Evolutionary conservation across 176 grass and related monocot genomes (phyloP), one percentile per base, ranked within the genome.

Genomic region (Dactylis glomerata): DNA sequence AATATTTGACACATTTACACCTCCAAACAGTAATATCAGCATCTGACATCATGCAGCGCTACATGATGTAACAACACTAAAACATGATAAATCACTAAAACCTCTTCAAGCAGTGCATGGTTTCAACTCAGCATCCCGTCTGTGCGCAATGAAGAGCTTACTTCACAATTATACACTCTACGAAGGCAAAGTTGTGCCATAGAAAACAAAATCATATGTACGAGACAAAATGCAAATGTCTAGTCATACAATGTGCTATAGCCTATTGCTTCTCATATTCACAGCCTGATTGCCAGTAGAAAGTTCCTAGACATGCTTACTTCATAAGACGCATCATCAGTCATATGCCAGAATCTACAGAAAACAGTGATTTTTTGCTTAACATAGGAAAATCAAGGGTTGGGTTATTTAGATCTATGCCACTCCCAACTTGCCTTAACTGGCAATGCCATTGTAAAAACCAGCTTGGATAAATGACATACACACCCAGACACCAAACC

Each of bases 321-420:
- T 80, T 80, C 27, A 80, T 34, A 15, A 66, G 28, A 3, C 28
- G 0, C 58, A 66, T 32, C 13, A 37, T 68, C 20, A 2, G 11
- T 24, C 62, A 68, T 44, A 61, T 51, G 45, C n/a, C 45, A 68
- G 30, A 37, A 81, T 19, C 45, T 81, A 81, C 78, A 50, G 42
- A 67, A 41, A 50, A 47, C 36, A 50, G 14, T 3, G n/a, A 54
- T 13, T 13, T 13, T 59, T 34, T 61, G 24, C 66, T 30, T 61
- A 44, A 33, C 27, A 46, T 12, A 7, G 24, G 16, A 40, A 40
- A 28, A 38, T 52, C 23, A 50, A 24, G 27, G 40, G 61, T 64
- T 33, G 6, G 61, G 28, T 33, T 64, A 14, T 16, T 32, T 8
- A 64, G 28, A 67, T 66, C 49, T 69, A 41, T 40, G 20, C 7